Percentiles rank a stretch among this genome's conserved stretches.
Evolutionary conservation across 139 green algal species (phyloP).

Genomic region (Pseudopediastrum boryanum): DNA sequence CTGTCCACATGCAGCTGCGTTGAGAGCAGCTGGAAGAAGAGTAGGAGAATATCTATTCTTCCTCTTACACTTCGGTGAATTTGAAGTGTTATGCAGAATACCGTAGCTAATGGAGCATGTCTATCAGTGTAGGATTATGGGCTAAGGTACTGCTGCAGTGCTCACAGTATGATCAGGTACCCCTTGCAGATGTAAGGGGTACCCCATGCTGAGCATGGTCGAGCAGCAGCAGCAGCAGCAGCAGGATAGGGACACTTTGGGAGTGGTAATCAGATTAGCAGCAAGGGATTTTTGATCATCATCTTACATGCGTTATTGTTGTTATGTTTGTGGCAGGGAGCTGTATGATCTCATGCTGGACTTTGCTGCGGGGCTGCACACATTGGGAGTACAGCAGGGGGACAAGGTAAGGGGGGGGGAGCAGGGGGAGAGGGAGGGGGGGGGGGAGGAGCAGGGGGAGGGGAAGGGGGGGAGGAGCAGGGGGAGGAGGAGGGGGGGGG

Average conservation of each 20-base stretch:
- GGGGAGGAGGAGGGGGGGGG: too few relatives aligned
- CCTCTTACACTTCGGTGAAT: too few relatives aligned
- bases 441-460: background rate
- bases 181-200: background rate
- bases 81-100: too few relatives aligned
- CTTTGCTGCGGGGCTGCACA: conserved; percentile 60
- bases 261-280: too few relatives aligned
- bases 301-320: background rate
- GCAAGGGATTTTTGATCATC: background rate
- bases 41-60: too few relatives aligned
- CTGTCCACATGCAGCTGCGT: too few relatives aligned
- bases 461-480: background rate
- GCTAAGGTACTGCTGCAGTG: too few relatives aligned
- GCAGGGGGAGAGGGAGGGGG: background rate
- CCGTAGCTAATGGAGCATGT: too few relatives aligned
- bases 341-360: conserved; percentile 52
- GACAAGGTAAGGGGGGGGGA: conserved; percentile 43
- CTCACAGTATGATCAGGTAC: too few relatives aligned
- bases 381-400: conserved; percentile 49
- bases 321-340: conserved; percentile 42
- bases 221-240: too few relatives aligned
- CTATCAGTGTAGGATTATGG: too few relatives aligned
- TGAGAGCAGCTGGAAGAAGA: too few relatives aligned
- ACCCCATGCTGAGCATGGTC: background rate
- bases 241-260: background rate